Evolutionary conservation across 139 green algal species (phyloP).

Genomic region (Zygnema circumcarinatum): DNA sequence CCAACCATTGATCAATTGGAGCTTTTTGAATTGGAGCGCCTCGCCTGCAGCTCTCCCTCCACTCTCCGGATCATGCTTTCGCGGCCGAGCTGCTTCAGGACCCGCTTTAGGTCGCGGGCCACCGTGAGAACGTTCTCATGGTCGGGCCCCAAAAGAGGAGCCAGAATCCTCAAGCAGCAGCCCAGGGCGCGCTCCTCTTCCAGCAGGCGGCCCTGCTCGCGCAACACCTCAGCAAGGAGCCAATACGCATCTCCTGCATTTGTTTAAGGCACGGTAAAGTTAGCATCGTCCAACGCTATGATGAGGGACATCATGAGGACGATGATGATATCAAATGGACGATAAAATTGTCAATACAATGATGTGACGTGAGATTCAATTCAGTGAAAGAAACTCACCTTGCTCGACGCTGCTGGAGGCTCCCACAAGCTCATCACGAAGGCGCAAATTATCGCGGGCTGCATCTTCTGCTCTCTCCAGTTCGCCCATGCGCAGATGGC

Average conservation of each 20-base stretch:
- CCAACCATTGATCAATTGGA: not conserved
- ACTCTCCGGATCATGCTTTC: not conserved
- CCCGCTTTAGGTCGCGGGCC: not conserved
- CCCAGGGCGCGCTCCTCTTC: not conserved
- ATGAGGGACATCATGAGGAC: no score
- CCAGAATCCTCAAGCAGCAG: not conserved
- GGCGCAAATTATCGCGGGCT: not conserved
- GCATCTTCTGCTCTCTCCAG: not conserved
- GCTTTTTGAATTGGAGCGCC: not conserved
- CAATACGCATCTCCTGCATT: not conserved
- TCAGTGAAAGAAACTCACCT: not conserved
- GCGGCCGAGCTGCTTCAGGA: not conserved
- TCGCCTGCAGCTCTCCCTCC: not conserved
- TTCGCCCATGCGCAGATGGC: not conserved
- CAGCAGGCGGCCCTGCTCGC: not conserved
- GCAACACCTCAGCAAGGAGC: not conserved
- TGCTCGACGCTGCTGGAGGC: not conserved
- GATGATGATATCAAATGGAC: not conserved
- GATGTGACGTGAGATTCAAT: not conserved
- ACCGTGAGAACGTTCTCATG: not conserved
- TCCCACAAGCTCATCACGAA: not conserved
- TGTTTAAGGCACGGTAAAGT: no score
- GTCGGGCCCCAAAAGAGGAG: not conserved
- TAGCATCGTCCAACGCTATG: no score
- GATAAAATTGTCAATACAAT: not conserved